These are phyloP conservation scores for Mycena vitilis DNA, from an alignment of 768 basidiomycete genomes.

Conservation along the genomic window DNA sequence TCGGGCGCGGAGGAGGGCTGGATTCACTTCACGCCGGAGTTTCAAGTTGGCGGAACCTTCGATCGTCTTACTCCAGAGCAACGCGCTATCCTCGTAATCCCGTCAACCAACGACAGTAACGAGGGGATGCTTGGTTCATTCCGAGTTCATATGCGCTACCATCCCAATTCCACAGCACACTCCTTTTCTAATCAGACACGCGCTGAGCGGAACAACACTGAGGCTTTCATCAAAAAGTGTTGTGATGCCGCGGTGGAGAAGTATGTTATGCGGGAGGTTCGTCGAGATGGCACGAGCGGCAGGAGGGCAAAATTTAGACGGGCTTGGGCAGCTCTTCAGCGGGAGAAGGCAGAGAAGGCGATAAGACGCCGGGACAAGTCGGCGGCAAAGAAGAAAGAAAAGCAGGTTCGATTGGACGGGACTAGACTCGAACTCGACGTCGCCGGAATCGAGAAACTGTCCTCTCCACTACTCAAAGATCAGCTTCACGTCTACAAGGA, in stretches of 20 bases:
- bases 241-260: not conserved
- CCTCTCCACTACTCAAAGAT: not conserved
- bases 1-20: not conserved
- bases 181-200: conserved; percentile 1
- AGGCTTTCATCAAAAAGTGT: conserved; percentile 7
- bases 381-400: not conserved
- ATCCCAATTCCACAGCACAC: not conserved
- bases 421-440: not conserved
- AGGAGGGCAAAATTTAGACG: not conserved
- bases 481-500: not conserved
- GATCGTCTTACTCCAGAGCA: conserved; percentile 37
- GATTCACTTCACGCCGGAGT: not conserved
- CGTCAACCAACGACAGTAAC: conserved; percentile 38
- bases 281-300: not conserved
- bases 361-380: not conserved
- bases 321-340: not conserved
- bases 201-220: not conserved
- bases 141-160: too few relatives aligned
- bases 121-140: conserved; percentile 26
- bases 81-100: conserved; percentile 28
- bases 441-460: not conserved
- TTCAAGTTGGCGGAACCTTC: conserved; percentile 11
- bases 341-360: not conserved
- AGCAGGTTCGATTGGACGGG: not conserved
- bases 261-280: not conserved